Conservation (phyloP, 441 rosid genomes). For the Lepidium campestre region DNA sequence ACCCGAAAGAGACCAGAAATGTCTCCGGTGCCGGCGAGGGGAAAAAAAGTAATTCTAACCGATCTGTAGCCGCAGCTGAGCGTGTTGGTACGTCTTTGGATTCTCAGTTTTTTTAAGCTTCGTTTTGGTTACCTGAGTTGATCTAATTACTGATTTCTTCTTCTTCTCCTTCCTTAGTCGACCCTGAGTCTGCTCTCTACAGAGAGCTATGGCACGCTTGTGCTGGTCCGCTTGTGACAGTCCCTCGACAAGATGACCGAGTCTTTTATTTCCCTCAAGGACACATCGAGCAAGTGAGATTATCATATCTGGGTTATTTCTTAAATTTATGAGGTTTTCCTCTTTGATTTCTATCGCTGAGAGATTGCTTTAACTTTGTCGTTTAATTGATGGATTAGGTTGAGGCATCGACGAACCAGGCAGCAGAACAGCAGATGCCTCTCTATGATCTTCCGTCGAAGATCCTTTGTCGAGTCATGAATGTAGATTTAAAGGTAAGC, state of each 20-base stretch:
- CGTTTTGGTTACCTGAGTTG: neutral
- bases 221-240: conserved; percentile 96
- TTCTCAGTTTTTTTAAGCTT: neutral
- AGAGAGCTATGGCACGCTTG: conserved; percentile 98
- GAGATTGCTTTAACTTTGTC: neutral
- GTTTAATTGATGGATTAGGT: conserved; percentile 40
- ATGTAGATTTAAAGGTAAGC: conserved; percentile 67
- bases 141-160: conserved; percentile 8
- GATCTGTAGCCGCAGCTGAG: conserved; percentile 26
- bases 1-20: conserved; percentile 30
- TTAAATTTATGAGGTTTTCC: neutral
- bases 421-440: conserved; percentile 88
- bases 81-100: conserved; percentile 31
- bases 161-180: conserved; percentile 24
- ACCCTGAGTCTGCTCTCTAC: conserved; percentile 73
- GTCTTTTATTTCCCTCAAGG: conserved; percentile 97
- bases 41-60: conserved; percentile 34
- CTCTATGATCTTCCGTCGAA: conserved; percentile 71
- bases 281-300: conserved; percentile 86
- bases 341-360: neutral
- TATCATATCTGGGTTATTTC: neutral
- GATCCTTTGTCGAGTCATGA: conserved; percentile 84
- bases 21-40: conserved; percentile 37
- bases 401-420: conserved; percentile 91
- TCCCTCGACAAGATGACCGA: conserved; percentile 76